Base-by-base conservation (phyloP, 164 flowering plant species). In the Chimonanthus salicifolius region DNA sequence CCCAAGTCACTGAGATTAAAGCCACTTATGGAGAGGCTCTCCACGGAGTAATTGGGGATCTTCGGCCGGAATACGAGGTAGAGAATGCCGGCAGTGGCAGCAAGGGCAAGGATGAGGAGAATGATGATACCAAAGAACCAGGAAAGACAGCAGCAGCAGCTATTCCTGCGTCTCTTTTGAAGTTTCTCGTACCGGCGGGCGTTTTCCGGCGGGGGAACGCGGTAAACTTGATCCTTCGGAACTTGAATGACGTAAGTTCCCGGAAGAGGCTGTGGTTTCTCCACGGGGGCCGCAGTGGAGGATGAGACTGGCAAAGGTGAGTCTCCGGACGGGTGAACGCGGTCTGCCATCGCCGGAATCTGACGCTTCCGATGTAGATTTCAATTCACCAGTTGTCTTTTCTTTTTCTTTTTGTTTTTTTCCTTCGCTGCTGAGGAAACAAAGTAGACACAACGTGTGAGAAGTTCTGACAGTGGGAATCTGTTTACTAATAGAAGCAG, bases 151-250 rank as follows among this genome's bases (percentile, higher is more conserved):
- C 85, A 73, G 77, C 88, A 73, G 81, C 88, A 80, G 70, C 66
- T 11, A 70, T 73, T 74, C 66, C 82, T 80, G 18, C 72, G 47
- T n/a, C 79, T 75, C 8, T 74, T 48, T 43, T 64, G 78, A 65
- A 74, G 78, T 4, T 71, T 64, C 43, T 83, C n/a, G 80, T 15
- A 81, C 33, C 69, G 81, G 69, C 58, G 69, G 62, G 86, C 87
- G 74, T 91, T 91, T 49, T 86, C 92, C 11, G 94, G 92, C 4
- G 97, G 90, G 0, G 99, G 97, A 50, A 81, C 73, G 10, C 90
- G 90, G 90, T 85, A 91, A 76, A 95, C 79, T 64, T 89, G 94
- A 62, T 95, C 99, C 65, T 90, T 93, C 20, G 99, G 99, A 70
- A 95, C 70, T 70, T 88, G 96, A 72, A 95, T 83, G 45, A 95